Evolutionary conservation across 2,329 filamentous ascomycete genomes (phyloP).

Genomic region (Talaromyces rugulosus): DNA sequence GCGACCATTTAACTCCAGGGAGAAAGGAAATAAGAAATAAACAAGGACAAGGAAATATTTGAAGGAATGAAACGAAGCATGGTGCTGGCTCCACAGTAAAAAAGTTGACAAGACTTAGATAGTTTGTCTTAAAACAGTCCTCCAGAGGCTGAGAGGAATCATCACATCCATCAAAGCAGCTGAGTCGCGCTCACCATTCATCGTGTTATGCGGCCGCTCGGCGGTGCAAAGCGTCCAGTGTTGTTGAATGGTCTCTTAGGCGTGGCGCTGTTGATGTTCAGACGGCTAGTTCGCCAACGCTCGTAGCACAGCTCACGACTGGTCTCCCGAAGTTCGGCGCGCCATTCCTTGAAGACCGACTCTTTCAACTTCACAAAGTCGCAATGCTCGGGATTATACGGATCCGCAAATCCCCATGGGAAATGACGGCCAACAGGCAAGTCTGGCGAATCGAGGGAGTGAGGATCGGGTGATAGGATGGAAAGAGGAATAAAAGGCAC

Average conservation of each 20-base stretch:
- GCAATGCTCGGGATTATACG: constrained; percentile 85
- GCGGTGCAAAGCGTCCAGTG: constrained; percentile 26
- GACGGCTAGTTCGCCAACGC: constrained; percentile 70
- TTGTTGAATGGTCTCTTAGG: constrained; percentile 22
- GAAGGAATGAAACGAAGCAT: not conserved
- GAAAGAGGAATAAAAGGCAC: constrained; percentile 78
- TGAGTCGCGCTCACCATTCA: not conserved
- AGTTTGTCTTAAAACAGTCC: not conserved
- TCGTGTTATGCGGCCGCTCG: constrained; percentile 12
- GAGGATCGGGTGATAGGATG: constrained; percentile 88
- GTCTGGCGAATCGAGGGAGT: constrained; percentile 55
- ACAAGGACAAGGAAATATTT: not conserved
- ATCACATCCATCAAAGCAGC: not conserved
- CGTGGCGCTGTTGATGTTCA: constrained; percentile 27
- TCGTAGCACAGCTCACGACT: constrained; percentile 94
- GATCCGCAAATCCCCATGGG: constrained; percentile 95
- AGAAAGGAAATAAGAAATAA: not conserved
- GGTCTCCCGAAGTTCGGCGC: constrained; percentile 80
- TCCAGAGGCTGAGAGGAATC: not conserved
- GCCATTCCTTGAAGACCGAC: constrained; percentile 89
- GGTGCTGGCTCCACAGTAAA: not conserved
- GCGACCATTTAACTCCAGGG: not conserved
- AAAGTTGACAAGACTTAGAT: not conserved
- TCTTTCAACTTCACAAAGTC: constrained; percentile 91
- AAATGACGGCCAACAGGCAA: constrained; percentile 73